phyloP scores from a whole-genome alignment of 164 flowering plant species.

The Vitis cinerea region DNA sequence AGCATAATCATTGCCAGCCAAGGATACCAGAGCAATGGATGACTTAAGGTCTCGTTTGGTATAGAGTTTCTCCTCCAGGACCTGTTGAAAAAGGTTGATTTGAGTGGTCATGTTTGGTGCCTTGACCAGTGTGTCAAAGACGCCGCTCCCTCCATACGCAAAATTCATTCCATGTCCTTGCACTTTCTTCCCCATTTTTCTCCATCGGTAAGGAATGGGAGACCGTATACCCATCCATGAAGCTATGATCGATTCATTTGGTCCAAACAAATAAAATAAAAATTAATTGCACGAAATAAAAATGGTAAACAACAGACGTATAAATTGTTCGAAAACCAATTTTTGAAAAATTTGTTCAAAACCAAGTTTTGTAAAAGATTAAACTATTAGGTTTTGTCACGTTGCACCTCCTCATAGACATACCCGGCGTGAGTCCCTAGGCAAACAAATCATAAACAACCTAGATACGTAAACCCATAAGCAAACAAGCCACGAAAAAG shows the following conservation, averaged over 20 bases:
- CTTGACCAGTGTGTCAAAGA: conserved; percentile 34
- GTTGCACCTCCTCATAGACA: no score
- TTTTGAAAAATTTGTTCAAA: no score
- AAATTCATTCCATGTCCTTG: conserved; percentile 42
- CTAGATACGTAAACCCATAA: no score
- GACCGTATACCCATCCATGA: conserved; percentile 32
- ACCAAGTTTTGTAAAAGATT: no score
- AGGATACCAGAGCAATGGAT: conserved; percentile 41
- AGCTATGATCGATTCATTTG: conserved; percentile 23
- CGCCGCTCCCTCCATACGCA: conserved; percentile 63
- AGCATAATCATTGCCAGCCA: conserved; percentile 55
- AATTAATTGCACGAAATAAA: neutral
- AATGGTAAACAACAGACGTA: neutral
- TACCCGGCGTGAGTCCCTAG: no score
- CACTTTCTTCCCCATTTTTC: conserved; percentile 13
- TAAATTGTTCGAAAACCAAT: neutral
- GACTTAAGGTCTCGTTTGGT: conserved; percentile 22
- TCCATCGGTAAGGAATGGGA: conserved; percentile 33
- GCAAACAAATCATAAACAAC: no score
- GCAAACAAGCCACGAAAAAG: neutral
- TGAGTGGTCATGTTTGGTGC: conserved; percentile 52
- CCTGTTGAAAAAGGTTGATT: conserved; percentile 34
- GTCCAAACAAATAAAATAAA: neutral
- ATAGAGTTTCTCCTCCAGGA: conserved; percentile 24
- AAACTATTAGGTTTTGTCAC: no score